Evolutionary conservation across 306 rosid genomes (phyloP).

Genomic region (Rubus parviflorus): DNA sequence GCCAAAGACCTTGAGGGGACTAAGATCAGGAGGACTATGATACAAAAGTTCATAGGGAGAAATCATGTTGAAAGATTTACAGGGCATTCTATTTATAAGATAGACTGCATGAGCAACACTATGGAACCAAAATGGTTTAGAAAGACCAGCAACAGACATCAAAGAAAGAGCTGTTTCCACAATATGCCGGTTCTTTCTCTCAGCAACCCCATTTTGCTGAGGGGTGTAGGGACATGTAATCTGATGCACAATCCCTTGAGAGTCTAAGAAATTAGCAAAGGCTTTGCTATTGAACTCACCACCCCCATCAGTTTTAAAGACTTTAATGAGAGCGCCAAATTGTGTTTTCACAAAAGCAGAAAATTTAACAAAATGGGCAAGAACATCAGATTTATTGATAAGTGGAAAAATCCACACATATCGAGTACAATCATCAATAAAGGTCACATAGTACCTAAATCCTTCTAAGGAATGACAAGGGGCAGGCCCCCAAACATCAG

Average conservation of each 20-base stretch:
- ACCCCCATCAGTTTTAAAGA: neutral
- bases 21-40: accelerated
- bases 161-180: too few species aligned
- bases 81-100: too few species aligned
- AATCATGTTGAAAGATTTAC: accelerated
- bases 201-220: too few species aligned
- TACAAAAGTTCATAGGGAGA: too few species aligned
- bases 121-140: too few species aligned
- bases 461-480: neutral
- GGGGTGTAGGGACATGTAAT: neutral
- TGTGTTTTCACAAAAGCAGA: neutral
- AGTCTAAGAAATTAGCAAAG: neutral
- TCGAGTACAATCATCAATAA: neutral
- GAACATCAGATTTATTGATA: neutral
- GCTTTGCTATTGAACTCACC: too few species aligned
- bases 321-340: neutral
- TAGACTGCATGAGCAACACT: too few species aligned
- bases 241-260: neutral
- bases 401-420: neutral
- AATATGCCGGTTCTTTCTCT: neutral
- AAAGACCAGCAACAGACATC: too few species aligned
- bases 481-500: neutral
- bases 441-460: neutral
- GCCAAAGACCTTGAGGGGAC: too few species aligned
- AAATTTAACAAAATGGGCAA: neutral